Evolutionary conservation across 305 asterid genomes (phyloP).

Genomic region (Fraxinus angustifolia): DNA sequence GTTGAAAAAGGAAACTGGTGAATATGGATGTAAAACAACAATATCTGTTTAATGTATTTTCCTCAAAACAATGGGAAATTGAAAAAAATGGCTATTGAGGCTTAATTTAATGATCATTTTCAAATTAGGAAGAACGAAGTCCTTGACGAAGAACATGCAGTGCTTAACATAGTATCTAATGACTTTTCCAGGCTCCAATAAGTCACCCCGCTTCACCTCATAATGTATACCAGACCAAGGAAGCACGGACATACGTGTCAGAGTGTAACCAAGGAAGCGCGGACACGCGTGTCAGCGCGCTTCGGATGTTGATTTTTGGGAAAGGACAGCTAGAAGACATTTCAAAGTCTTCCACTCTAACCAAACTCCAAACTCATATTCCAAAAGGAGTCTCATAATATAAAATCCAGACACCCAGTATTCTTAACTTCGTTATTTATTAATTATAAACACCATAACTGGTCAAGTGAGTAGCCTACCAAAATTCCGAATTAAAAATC

Average conservation of each 20-base stretch:
- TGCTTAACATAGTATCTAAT: background rate
- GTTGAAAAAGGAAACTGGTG: background rate
- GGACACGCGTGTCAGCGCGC: background rate
- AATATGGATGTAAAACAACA: background rate
- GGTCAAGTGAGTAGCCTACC: constrained; percentile 1
- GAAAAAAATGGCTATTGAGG: background rate
- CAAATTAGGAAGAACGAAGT: background rate
- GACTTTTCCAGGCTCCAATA: background rate
- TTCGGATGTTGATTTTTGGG: background rate
- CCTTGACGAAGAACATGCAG: background rate
- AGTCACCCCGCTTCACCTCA: background rate
- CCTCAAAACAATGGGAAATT: background rate
- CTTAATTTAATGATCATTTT: background rate
- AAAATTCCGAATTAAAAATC: background rate
- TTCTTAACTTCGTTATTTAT: constrained; percentile 4
- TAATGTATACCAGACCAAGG: background rate
- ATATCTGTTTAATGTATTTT: background rate
- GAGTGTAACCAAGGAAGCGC: background rate
- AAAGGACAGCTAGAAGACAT: background rate
- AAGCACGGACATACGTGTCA: background rate
- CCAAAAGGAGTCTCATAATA: constrained; percentile 8
- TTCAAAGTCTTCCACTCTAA: background rate
- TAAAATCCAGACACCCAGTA: background rate
- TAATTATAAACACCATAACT: background rate
- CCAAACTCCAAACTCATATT: constrained; percentile 19